These are phyloP conservation scores for Urtica urens DNA, from an alignment of 306 rosid genomes.

Conservation along the genomic window DNA sequence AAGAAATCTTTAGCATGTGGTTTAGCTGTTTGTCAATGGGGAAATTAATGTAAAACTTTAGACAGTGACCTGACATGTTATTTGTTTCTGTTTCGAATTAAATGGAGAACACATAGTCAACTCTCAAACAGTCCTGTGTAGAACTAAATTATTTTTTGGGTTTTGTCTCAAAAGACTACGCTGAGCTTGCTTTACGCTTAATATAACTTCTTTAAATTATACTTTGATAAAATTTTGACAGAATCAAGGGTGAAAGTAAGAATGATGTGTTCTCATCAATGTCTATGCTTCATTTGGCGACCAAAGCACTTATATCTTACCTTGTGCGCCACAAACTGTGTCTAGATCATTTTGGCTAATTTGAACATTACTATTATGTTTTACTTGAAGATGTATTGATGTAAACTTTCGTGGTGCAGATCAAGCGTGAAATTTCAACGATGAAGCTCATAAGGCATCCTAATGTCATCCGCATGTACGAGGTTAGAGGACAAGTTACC, in stretches of 20 bases:
- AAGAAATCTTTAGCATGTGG: not conserved
- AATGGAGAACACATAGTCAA: not conserved
- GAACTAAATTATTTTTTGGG: not conserved
- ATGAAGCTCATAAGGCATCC: slow-evolving; percentile 94
- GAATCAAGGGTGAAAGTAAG: too few species aligned
- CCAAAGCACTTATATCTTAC: too few species aligned
- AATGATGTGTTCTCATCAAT: too few species aligned
- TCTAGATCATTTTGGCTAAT: too few species aligned
- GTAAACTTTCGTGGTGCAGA: slow-evolving; percentile 42
- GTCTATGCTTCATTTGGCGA: too few species aligned
- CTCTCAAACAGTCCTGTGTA: not conserved
- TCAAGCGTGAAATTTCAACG: slow-evolving; percentile 90
- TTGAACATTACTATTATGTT: too few species aligned
- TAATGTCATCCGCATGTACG: slow-evolving; percentile 80
- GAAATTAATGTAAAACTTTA: not conserved
- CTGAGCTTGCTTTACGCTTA: too few species aligned
- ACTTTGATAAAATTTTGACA: too few species aligned
- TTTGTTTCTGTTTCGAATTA: not conserved
- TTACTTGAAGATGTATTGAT: too few species aligned
- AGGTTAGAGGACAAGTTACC: slow-evolving; percentile 38
- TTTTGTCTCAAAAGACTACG: not conserved
- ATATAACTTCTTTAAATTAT: too few species aligned
- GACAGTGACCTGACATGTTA: not conserved
- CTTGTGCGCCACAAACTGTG: too few species aligned
- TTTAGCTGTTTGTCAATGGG: slow-evolving; percentile 3